phyloP scores from a whole-genome alignment of 208 protist genomes.

The Perkinsela sp. region DNA sequence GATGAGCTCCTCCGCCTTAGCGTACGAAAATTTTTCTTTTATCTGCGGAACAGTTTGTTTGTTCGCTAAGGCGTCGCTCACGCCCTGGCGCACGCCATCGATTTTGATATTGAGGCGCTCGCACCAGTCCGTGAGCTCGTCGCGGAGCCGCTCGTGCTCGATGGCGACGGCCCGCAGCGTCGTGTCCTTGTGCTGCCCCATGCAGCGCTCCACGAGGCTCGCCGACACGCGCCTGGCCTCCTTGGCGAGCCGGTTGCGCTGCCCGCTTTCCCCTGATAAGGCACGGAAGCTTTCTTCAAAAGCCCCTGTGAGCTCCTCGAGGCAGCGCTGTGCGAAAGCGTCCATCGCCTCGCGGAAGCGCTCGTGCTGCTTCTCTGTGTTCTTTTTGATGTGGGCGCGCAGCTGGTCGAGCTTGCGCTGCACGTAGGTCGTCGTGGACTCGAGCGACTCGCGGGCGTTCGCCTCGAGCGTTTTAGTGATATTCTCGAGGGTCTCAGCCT shows the following conservation, averaged over 20 bases:
- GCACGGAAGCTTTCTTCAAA: not conserved
- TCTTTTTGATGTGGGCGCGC: not conserved
- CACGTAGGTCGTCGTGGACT: not conserved
- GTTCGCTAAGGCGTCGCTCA: not conserved
- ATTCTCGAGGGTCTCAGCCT: not conserved
- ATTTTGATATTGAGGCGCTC: not conserved
- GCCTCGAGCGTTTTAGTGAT: not conserved
- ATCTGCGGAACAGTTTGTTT: not conserved
- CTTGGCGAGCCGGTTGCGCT: not conserved
- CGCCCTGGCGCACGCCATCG: not conserved
- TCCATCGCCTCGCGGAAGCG: not conserved
- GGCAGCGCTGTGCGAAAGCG: not conserved
- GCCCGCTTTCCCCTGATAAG: not conserved
- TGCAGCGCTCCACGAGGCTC: not conserved
- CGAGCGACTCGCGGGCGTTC: not conserved
- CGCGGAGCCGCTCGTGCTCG: not conserved
- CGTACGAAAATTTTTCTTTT: not conserved
- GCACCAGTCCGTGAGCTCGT: not conserved
- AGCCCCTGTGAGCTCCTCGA: not conserved
- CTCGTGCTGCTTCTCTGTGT: not conserved
- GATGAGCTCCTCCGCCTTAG: not conserved
- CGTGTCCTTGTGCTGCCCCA: not conserved
- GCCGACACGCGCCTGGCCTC: not conserved
- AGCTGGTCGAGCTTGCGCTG: not conserved
- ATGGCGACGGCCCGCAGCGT: not conserved